Evolutionary conservation across 2,329 filamentous ascomycete genomes (phyloP), one percentile per base, ranked within the genome.

Genomic region (Microdochium paspali): DNA sequence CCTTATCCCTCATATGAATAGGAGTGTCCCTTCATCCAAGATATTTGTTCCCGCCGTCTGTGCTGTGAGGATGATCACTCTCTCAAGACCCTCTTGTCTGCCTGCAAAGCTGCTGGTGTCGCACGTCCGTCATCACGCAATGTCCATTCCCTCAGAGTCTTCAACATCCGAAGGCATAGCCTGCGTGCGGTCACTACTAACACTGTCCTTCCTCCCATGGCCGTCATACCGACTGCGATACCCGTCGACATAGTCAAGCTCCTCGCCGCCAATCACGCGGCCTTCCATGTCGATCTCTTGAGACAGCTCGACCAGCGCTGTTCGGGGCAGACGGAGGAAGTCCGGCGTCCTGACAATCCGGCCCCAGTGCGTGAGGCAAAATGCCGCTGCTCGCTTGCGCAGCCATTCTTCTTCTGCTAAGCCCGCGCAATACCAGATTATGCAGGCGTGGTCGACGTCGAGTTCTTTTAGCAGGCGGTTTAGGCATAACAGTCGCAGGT

Each of bases 311-410:
- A 97, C 85, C 49, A 98, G 74, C 21, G 88, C 87, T 46, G 78
- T 72, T 47, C 87, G 84, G 48, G 85, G 88, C 30, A 98, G 73
- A 45, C 80, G 83, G 50, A 90, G 76, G 70, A 97, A 98, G 1
- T 87, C 90, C 28, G 84, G 77, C 0, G 90, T 96, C 18, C 93
- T 83, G 21, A 97, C 93, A 24, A 98, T 81, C 44, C 93, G 83
- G 46, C 93, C 93, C 90, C 93, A 98, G 64, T 97, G 88, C 32
- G 85, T 85, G 66, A 98, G 80, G 61, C 90, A 96, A 66, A 94
- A 97, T 44, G 75, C 76, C 0, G 90, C 90, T 0, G 93, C 89
- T 46, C 91, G 84, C 57, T 87, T 87, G 63, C 90, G 87, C 32
- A 98, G 76, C 90, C 90, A 96, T 46, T 95, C 88, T 66, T 98